Percentiles rank a stretch among this genome's conserved stretches.
Conservation (phyloP, 371 early-diverging fungal genomes). For the Apophysomyces ossiformis region DNA sequence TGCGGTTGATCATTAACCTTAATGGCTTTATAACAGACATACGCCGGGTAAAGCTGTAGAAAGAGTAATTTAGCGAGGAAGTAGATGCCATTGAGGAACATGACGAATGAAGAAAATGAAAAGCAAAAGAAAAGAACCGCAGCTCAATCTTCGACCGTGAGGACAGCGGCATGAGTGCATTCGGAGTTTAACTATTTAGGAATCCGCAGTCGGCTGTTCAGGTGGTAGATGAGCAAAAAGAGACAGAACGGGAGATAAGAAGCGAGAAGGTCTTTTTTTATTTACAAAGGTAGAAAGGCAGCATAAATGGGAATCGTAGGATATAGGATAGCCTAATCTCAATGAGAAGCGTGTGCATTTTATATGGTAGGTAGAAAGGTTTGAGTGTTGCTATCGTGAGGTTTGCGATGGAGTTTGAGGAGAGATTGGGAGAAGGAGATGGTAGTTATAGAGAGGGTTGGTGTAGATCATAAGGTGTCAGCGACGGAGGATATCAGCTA, state of each 20-base stretch:
- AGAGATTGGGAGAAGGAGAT: too few relatives aligned
- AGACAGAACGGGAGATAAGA: too few relatives aligned
- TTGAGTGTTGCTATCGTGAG: too few relatives aligned
- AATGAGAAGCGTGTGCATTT: neutral
- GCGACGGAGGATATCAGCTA: conserved; percentile 3
- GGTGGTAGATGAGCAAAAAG: neutral
- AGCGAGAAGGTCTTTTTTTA: neutral
- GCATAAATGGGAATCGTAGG: neutral
- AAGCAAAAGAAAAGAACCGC: conserved; percentile 10
- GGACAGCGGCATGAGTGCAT: neutral
- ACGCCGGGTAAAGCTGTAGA: conserved; percentile 51
- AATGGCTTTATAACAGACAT: conserved; percentile 47
- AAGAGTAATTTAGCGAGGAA: conserved; percentile 38
- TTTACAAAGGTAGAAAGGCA: neutral
- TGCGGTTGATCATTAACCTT: conserved; percentile 36
- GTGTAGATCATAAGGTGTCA: neutral
- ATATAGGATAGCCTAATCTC: neutral
- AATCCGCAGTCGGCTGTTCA: neutral
- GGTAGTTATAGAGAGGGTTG: neutral
- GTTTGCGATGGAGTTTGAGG: too few relatives aligned
- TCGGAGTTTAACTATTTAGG: neutral
- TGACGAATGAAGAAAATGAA: conserved; percentile 10
- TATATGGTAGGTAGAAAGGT: neutral
- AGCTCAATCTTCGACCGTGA: neutral
- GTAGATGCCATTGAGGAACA: conserved; percentile 38